Base-by-base conservation (phyloP, 2,329 filamentous ascomycete genomes). In the Aspergillus luchuensis region DNA sequence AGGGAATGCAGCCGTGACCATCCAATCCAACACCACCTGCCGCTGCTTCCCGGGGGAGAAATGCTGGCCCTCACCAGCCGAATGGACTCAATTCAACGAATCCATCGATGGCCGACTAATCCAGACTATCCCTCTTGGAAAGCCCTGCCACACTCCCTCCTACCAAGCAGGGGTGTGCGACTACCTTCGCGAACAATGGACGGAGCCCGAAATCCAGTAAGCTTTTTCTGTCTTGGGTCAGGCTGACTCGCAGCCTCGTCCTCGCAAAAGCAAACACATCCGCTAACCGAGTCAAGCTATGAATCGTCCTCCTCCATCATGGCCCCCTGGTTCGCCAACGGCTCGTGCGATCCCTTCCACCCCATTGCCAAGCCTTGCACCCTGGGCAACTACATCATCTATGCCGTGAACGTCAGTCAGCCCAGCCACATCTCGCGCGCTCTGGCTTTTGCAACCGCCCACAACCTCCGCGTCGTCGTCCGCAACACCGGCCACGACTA, bases 61-160 rank as follows among this genome's bases (percentile, higher is more conserved):
- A 1, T 80, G 78, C 67, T 89, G 86, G 85, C 86, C 86, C 0
- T 71, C 73, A 0, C 21, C 64, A 0, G 49, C 66, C 1, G 70
- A 72, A 5, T 89, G 86, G 85, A 65, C 73, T 6, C 57, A 67
- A 0, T 79, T 89, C 55, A 87, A 88, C 66, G 57, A 69, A 13
- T 80, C 84, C 1, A 74, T 87, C 2, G 73, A 75, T 21, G 84
- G 83, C 1, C 76, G 74, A 4, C 73, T 88, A 28, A 75, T 88
- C 45, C 76, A 79, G 10, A 85, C 82, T 0, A 72, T 81, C 2
- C 85, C 86, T 0, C 67, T 87, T 2, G 85, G 79, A 0, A 70
- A 79, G 2, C 74, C 80, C 0, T 88, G 85, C 67, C 85, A 88
- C 64, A 73, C 78, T 33, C 76, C 75, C 2, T 63, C 63, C n/a